Conservation (phyloP, 2,329 filamentous ascomycete genomes). For the Epichloe scottii region DNA sequence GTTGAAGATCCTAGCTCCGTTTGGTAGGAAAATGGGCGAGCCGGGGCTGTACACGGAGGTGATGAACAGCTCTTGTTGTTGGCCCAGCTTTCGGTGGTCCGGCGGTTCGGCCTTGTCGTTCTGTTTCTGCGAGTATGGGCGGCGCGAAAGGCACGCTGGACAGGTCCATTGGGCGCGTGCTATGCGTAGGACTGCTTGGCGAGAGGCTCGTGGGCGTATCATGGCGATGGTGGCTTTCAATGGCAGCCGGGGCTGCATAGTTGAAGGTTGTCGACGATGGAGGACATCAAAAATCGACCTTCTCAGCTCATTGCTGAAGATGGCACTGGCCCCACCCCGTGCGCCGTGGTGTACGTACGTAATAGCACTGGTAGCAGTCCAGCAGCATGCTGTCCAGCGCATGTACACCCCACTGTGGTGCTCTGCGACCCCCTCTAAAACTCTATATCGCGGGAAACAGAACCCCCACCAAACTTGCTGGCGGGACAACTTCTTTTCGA, state of each 20-base stretch:
- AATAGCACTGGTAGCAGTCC: too few species aligned
- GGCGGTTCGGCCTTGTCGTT: constrained; percentile 22
- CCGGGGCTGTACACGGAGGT: constrained; percentile 72
- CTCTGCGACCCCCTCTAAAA: background rate
- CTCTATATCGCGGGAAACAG: background rate
- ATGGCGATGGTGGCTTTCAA: constrained; percentile 10
- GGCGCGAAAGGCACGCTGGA: constrained; percentile 16
- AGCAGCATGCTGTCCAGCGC: too few species aligned
- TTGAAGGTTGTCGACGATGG: background rate
- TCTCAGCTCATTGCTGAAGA: constrained; percentile 2
- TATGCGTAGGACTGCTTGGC: constrained; percentile 7
- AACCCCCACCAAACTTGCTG: background rate
- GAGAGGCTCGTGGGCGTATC: constrained; percentile 17
- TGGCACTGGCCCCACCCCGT: background rate
- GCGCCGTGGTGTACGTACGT: too few species aligned
- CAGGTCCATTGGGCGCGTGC: constrained; percentile 19
- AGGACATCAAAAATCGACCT: background rate
- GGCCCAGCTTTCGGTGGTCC: constrained; percentile 48
- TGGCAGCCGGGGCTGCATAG: background rate
- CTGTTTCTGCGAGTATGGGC: constrained; percentile 18
- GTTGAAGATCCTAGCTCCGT: constrained; percentile 73
- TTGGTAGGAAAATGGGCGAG: constrained; percentile 72
- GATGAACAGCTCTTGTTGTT: constrained; percentile 65
- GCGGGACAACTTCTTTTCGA: background rate
- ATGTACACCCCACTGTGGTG: too few species aligned